phyloP scores from a whole-genome alignment of 192 early-diverging fungal species.

The Chytriomyces sp. region DNA sequence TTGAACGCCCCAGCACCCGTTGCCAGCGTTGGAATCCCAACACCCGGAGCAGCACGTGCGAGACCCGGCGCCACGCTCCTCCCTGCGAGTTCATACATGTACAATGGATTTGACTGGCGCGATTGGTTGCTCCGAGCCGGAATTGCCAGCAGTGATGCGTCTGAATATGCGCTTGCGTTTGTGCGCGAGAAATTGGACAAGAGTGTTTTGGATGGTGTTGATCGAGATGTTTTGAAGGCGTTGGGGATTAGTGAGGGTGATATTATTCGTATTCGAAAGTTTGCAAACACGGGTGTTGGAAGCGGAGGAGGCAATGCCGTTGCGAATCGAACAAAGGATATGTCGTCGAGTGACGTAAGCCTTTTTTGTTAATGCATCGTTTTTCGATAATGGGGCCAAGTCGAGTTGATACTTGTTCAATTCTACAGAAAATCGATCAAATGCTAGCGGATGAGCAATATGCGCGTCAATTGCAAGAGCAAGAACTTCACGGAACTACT shows the following conservation, averaged over 20 bases:
- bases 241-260: conserved; percentile 87
- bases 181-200: conserved; percentile 86
- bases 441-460: conserved; percentile 79
- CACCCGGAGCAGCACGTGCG: conserved; percentile 24
- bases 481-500: conserved; percentile 50
- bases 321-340: conserved; percentile 12
- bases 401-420: not conserved
- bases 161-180: conserved; percentile 83
- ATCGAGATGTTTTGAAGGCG: conserved; percentile 71
- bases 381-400: conserved; percentile 29
- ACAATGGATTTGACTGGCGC: conserved; percentile 92
- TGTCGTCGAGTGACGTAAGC: not conserved
- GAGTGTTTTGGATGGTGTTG: conserved; percentile 75
- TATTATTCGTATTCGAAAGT: conserved; percentile 77
- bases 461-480: conserved; percentile 82
- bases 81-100: conserved; percentile 48
- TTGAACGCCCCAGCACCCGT: conserved; percentile 26
- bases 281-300: conserved; percentile 34
- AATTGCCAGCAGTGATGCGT: conserved; percentile 73
- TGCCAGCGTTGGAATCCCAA: conserved; percentile 30
- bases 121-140: conserved; percentile 86
- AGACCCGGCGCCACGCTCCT: conserved; percentile 34
- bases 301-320: not conserved
- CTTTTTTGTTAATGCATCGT: conserved; percentile 34
- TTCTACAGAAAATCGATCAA: conserved; percentile 54